Conservation (phyloP, 2,329 filamentous ascomycete genomes). For the Talaromyces pinophilus region DNA sequence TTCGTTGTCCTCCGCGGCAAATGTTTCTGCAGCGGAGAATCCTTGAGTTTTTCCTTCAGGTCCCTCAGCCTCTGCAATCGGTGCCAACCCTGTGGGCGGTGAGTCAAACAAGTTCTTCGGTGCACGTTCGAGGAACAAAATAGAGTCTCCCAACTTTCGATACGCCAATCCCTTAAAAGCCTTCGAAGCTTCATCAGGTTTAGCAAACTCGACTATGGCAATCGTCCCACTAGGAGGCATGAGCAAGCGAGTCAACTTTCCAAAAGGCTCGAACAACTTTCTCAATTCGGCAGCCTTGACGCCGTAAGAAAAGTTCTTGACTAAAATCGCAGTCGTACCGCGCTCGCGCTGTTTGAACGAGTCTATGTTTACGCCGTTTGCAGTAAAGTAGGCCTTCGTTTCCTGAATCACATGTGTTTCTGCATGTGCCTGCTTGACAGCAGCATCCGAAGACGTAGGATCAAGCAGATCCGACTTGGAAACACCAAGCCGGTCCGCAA, state of each 20-base stretch:
- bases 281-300: conserved; percentile 77
- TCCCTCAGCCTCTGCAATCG: conserved; percentile 36
- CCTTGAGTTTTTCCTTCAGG: conserved; percentile 40
- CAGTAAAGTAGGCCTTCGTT: conserved; percentile 85
- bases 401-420: conserved; percentile 97
- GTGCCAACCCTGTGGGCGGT: conserved; percentile 37
- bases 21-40: conserved; percentile 46
- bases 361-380: conserved; percentile 86
- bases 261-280: conserved; percentile 81
- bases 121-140: conserved; percentile 91
- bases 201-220: conserved; percentile 85
- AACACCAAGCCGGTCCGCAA: conserved; percentile 82
- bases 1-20: conserved; percentile 44
- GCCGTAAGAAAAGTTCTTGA: conserved; percentile 92
- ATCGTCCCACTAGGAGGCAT: conserved; percentile 94
- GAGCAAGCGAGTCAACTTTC: conserved; percentile 75
- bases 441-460: conserved; percentile 91
- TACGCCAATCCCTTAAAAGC: conserved; percentile 87
- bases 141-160: conserved; percentile 83
- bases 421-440: conserved; percentile 93
- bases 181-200: conserved; percentile 74
- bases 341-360: conserved; percentile 83
- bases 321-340: conserved; percentile 82
- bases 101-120: conserved; percentile 74
- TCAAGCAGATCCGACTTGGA: conserved; percentile 90